These are phyloP conservation scores for Ophiocordyceps camponoti-floridani DNA, from an alignment of 2,329 filamentous ascomycete species.

Conservation along the genomic window DNA sequence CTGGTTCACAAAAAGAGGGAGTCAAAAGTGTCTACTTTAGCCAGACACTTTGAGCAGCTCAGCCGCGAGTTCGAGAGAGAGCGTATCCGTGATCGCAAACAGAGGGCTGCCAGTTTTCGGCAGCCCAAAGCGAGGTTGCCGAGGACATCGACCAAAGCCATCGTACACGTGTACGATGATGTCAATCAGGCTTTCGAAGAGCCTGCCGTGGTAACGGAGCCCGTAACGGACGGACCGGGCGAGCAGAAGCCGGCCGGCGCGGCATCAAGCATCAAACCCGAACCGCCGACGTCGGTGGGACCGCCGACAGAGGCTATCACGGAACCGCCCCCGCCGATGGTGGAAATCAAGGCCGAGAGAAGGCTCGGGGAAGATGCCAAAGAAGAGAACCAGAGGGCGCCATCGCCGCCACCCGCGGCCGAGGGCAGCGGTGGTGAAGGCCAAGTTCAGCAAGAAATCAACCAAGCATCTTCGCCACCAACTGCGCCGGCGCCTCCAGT, in stretches of 20 bases:
- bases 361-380: slow-evolving; percentile 6
- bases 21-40: slow-evolving; percentile 75
- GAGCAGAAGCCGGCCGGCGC: slow-evolving; percentile 5
- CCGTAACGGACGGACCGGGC: slow-evolving; percentile 8
- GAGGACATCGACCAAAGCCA: slow-evolving; percentile 81
- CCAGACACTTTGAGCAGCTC: slow-evolving; percentile 90
- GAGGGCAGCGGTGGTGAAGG: background rate
- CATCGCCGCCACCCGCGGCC: slow-evolving; percentile 3
- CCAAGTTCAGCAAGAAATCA: background rate
- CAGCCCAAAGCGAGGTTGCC: slow-evolving; percentile 66
- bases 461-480: background rate
- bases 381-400: slow-evolving; percentile 5
- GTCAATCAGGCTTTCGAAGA: slow-evolving; percentile 87
- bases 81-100: slow-evolving; percentile 66
- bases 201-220: slow-evolving; percentile 40
- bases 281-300: slow-evolving; percentile 7
- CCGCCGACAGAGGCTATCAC: slow-evolving; percentile 2
- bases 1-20: slow-evolving; percentile 61
- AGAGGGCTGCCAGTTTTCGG: slow-evolving; percentile 57
- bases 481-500: background rate
- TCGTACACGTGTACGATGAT: slow-evolving; percentile 89
- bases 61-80: slow-evolving; percentile 95
- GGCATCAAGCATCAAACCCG: slow-evolving; percentile 4
- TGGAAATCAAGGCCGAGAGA: background rate
- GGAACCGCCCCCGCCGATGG: slow-evolving; percentile 4